A percentile compares a stretch with the other conserved stretches of the same genome.
Evolutionary conservation across 2,329 filamentous ascomycete species (phyloP).

Genomic region (Sporothrix mexicana): DNA sequence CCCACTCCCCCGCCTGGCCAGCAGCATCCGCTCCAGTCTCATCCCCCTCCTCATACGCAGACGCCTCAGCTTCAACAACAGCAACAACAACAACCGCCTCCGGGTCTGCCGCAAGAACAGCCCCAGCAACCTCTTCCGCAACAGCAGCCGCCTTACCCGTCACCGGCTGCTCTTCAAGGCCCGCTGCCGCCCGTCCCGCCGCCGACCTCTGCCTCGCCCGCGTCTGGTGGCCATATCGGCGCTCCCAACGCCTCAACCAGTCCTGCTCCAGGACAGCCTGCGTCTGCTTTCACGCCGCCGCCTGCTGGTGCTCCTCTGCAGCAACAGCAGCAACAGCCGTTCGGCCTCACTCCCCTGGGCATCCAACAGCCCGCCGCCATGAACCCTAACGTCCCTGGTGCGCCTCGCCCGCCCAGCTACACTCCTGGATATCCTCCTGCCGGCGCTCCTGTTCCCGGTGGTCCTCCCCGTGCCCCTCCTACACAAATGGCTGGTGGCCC

Average conservation of each 20-base stretch:
- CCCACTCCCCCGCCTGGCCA: conserved; percentile 34
- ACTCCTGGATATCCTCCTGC: conserved; percentile 60
- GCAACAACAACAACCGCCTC: conserved; percentile 37
- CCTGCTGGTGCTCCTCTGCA: conserved; percentile 24
- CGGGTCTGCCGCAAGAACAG: conserved; percentile 33
- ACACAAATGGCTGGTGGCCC: conserved; percentile 68
- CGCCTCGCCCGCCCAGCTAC: conserved; percentile 69
- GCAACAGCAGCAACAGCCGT: conserved; percentile 28
- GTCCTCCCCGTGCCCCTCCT: conserved; percentile 59
- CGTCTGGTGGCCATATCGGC: conserved; percentile 51
- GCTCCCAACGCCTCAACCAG: conserved; percentile 52
- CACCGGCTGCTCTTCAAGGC: conserved; percentile 39
- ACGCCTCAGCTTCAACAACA: conserved; percentile 36
- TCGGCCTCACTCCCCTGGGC: conserved; percentile 33
- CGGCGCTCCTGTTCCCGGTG: conserved; percentile 34
- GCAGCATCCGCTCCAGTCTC: conserved; percentile 35
- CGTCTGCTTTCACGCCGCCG: conserved; percentile 29
- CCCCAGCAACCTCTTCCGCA: conserved; percentile 35
- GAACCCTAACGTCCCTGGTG: conserved; percentile 59
- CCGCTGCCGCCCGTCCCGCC: conserved; percentile 28
- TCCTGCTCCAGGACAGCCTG: conserved; percentile 29
- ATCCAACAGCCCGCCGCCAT: conserved; percentile 60
- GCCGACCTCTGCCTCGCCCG: conserved; percentile 39
- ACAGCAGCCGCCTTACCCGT: conserved; percentile 43
- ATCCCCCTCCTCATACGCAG: conserved; percentile 37